These are phyloP conservation scores for Aspergillus intermedius DNA, from an alignment of 2,329 filamentous ascomycete species.

Conservation along the genomic window DNA sequence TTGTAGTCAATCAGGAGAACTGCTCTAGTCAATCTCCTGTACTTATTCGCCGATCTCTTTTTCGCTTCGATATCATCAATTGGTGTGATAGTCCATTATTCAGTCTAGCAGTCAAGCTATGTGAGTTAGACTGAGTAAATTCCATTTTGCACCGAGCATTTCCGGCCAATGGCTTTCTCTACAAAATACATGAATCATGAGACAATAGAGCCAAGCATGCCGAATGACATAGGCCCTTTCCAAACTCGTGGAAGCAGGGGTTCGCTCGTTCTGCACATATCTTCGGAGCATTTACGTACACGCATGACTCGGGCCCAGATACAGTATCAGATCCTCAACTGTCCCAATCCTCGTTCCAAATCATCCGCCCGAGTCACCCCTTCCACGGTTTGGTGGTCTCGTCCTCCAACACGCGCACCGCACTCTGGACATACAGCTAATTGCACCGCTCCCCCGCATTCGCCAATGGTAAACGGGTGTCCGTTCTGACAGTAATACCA, in stretches of 20 bases:
- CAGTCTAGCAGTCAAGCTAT: too few species aligned
- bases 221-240: too few species aligned
- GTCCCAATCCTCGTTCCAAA: constrained; percentile 32
- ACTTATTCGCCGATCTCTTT: too few species aligned
- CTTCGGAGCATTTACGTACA: background rate
- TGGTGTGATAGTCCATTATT: too few species aligned
- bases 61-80: too few species aligned
- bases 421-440: constrained; percentile 58
- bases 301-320: background rate
- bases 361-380: constrained; percentile 56
- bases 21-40: too few species aligned
- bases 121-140: too few species aligned
- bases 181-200: too few species aligned
- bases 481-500: constrained; percentile 38
- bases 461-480: constrained; percentile 54
- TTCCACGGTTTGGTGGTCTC: constrained; percentile 41
- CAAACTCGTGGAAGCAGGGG: background rate
- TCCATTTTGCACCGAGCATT: too few species aligned
- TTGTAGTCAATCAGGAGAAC: too few species aligned
- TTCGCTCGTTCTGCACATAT: background rate
- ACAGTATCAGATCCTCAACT: background rate
- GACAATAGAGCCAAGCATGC: too few species aligned
- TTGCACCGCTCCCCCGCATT: constrained; percentile 63
- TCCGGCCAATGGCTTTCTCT: too few species aligned
- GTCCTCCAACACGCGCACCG: constrained; percentile 51